phyloP scores from a whole-genome alignment of 306 rosid genomes.

The Acacia melanoxylon region DNA sequence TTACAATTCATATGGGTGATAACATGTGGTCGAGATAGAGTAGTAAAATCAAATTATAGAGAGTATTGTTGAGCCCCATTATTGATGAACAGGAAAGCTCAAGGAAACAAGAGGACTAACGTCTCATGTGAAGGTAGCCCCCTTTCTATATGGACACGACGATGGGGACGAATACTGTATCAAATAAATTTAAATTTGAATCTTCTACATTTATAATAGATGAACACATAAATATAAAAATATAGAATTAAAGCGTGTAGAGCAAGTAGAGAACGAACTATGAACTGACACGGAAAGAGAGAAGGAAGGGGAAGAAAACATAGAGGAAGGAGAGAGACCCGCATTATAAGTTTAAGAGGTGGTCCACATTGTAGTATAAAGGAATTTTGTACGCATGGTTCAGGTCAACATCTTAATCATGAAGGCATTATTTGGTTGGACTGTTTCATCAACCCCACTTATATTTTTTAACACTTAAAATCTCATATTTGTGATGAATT shows the following conservation, averaged over 20 bases:
- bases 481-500: slow-evolving; percentile 23
- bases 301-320: background rate
- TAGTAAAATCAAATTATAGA: background rate
- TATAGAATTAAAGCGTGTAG: background rate
- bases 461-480: slow-evolving; percentile 40
- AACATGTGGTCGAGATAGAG: background rate
- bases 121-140: slow-evolving; percentile 46
- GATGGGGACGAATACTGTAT: background rate
- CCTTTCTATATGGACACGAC: slow-evolving; percentile 3
- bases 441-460: slow-evolving; percentile 39
- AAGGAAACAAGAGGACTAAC: slow-evolving; percentile 9
- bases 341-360: slow-evolving; percentile 68
- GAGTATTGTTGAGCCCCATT: slow-evolving; percentile 25
- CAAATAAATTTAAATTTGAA: background rate
- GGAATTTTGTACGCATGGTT: slow-evolving; percentile 65
- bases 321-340: slow-evolving; percentile 51
- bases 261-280: background rate
- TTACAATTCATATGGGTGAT: background rate
- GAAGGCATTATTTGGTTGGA: slow-evolving; percentile 63
- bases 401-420: slow-evolving; percentile 81
- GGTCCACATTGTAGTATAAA: slow-evolving; percentile 62
- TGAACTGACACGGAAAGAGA: slow-evolving; percentile 21
- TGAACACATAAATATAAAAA: background rate
- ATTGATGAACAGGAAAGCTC: background rate
- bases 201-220: background rate